Evolutionary conservation across 1,284 basidiomycete genomes (phyloP).

Genomic region (Pseudozyma sp.): DNA sequence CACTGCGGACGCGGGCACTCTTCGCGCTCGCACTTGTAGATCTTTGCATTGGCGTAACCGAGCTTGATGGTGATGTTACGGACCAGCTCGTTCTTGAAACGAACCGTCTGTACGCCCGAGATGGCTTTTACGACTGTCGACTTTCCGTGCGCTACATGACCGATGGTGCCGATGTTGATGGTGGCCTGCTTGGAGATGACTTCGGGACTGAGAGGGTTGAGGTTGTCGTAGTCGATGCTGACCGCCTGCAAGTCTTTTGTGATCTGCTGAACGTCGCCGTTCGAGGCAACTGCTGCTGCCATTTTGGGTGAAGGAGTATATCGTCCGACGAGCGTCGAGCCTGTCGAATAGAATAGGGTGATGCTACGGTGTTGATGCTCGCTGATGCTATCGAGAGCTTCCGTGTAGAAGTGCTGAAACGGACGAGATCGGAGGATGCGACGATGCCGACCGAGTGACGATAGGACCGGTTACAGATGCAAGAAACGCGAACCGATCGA

Average conservation of each 20-base stretch:
- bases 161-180: constrained; percentile 69
- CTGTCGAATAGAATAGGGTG: neutral
- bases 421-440: too few species aligned
- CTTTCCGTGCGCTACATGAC: constrained; percentile 82
- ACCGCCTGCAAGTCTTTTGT: constrained; percentile 43
- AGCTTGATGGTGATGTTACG: constrained; percentile 99
- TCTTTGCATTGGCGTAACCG: constrained; percentile 98
- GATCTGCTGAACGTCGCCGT: constrained; percentile 42
- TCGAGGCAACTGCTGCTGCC: constrained; percentile 50
- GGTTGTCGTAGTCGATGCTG: constrained; percentile 68
- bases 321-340: constrained; percentile 8
- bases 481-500: neutral
- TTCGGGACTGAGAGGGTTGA: constrained; percentile 91
- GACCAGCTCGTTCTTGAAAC: constrained; percentile 91
- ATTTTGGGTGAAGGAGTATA: constrained; percentile 21
- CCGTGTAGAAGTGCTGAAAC: neutral
- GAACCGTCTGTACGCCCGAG: constrained; percentile 97
- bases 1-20: constrained; percentile 92
- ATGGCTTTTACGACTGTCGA: constrained; percentile 99
- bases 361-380: constrained; percentile 1
- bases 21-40: constrained; percentile 96
- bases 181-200: constrained; percentile 96
- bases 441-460: neutral
- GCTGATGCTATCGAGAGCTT: neutral
- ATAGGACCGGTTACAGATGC: constrained; percentile 5